Percentiles rank a stretch among this genome's conserved stretches.
phyloP scores from a whole-genome alignment of 441 rosid species.

The Euphorbia corollata region DNA sequence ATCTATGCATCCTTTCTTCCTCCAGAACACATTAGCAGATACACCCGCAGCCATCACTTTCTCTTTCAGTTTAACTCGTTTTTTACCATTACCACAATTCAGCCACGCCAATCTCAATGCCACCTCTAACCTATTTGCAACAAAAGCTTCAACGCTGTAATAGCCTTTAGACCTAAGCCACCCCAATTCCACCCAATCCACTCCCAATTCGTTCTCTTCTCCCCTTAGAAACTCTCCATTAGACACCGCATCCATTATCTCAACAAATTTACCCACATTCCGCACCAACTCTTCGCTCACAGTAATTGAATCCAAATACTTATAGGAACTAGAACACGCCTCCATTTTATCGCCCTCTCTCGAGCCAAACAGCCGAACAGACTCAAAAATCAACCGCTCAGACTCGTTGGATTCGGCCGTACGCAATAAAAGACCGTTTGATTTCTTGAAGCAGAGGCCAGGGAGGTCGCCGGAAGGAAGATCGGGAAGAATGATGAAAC shows the following conservation, averaged over 20 bases:
- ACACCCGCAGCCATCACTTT: slow-evolving; percentile 48
- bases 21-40: slow-evolving; percentile 77
- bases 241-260: slow-evolving; percentile 60
- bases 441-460: slow-evolving; percentile 65
- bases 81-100: slow-evolving; percentile 55
- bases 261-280: slow-evolving; percentile 62
- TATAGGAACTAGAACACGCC: slow-evolving; percentile 49
- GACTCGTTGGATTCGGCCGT: slow-evolving; percentile 46
- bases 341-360: slow-evolving; percentile 52
- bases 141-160: slow-evolving; percentile 72
- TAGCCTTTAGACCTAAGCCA: slow-evolving; percentile 94
- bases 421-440: slow-evolving; percentile 71
- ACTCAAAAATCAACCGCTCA: slow-evolving; percentile 48
- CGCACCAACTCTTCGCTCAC: slow-evolving; percentile 51
- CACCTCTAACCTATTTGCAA: slow-evolving; percentile 81
- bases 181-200: slow-evolving; percentile 75
- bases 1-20: slow-evolving; percentile 77
- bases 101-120: slow-evolving; percentile 88
- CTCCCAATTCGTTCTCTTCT: slow-evolving; percentile 59
- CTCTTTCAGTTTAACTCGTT: slow-evolving; percentile 72
- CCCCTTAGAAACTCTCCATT: slow-evolving; percentile 72
- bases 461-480: slow-evolving; percentile 67
- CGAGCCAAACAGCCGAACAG: slow-evolving; percentile 57
- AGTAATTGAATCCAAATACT: slow-evolving; percentile 55
- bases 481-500: slow-evolving; percentile 83